Evolutionary conservation across 768 basidiomycete species (phyloP).

Genomic region (Fomitopsis serialis): DNA sequence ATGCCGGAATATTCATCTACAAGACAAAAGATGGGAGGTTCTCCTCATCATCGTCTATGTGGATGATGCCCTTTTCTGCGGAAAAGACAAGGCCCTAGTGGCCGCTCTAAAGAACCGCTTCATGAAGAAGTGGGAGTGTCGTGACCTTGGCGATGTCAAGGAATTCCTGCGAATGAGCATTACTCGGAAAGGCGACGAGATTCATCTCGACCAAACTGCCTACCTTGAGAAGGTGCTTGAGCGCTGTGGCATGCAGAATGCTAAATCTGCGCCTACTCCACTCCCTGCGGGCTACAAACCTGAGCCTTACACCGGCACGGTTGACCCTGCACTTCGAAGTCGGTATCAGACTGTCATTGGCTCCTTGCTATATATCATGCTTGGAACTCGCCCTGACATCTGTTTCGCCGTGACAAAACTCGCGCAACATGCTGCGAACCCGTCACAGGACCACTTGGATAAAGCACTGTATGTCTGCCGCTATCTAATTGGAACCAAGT

Average conservation of each 20-base stretch:
- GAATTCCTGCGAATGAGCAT: constrained; percentile 21
- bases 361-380: constrained; percentile 7
- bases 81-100: constrained; percentile 1
- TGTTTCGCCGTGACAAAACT: constrained; percentile 29
- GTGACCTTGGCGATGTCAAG: constrained; percentile 10
- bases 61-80: constrained; percentile 20
- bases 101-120: constrained; percentile 4
- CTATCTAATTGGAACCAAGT: constrained; percentile 3
- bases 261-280: constrained; percentile 6
- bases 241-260: constrained; percentile 9
- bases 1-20: constrained; percentile 19
- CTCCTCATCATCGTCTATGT: constrained; percentile 27
- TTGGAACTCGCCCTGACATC: constrained; percentile 34
- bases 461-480: not conserved
- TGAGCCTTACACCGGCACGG: not conserved
- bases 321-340: not conserved
- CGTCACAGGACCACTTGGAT: constrained; percentile 9
- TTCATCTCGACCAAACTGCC: constrained; percentile 7
- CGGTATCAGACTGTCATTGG: constrained; percentile 4
- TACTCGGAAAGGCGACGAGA: constrained; percentile 3
- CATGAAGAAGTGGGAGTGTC: constrained; percentile 8
- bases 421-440: constrained; percentile 28
- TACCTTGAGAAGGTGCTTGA: constrained; percentile 2
- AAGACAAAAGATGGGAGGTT: constrained; percentile 9
- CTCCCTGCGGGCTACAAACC: constrained; percentile 8